phyloP scores from a whole-genome alignment of 768 basidiomycete genomes.

The Boletus huronensis region DNA sequence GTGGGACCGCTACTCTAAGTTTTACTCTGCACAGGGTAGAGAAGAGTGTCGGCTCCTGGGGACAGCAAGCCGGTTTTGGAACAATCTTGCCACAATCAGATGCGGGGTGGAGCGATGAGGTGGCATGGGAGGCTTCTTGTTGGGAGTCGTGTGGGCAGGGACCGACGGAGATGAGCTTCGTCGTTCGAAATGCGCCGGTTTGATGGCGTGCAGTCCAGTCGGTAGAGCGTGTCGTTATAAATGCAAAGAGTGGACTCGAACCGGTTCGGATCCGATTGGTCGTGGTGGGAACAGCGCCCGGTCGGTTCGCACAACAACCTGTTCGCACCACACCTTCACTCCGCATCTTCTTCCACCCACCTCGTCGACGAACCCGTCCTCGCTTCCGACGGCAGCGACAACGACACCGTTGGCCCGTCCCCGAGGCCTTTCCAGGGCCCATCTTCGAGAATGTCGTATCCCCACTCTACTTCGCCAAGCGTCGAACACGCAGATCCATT shows the following conservation, averaged over 20 bases:
- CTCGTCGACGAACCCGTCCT: slow-evolving; percentile 1
- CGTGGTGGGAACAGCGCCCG: slow-evolving; percentile 25
- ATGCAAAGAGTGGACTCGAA: slow-evolving; percentile 2
- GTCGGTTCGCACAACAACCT: slow-evolving; percentile 16
- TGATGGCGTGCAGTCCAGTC: no score
- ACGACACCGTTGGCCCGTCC: slow-evolving; percentile 17
- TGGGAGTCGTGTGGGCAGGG: background rate
- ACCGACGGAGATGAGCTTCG: slow-evolving; percentile 11
- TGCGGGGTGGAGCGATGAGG: background rate
- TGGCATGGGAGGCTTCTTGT: slow-evolving; percentile 8
- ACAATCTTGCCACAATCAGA: slow-evolving; percentile 1
- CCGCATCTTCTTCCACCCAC: slow-evolving; percentile 3
- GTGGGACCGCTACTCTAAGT: background rate
- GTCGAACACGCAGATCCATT: slow-evolving; percentile 70
- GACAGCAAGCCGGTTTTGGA: slow-evolving; percentile 6
- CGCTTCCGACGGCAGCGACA: slow-evolving; percentile 9
- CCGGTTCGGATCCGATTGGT: slow-evolving; percentile 22
- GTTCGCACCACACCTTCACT: slow-evolving; percentile 15
- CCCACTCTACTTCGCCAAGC: slow-evolving; percentile 54
- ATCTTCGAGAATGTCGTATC: slow-evolving; percentile 41
- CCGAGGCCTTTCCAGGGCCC: slow-evolving; percentile 13
- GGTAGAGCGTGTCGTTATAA: background rate
- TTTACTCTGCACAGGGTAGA: background rate
- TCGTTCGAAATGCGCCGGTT: background rate
- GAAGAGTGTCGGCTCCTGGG: background rate